phyloP scores from a whole-genome alignment of 1,284 basidiomycete genomes.

The Chiua sp. region DNA sequence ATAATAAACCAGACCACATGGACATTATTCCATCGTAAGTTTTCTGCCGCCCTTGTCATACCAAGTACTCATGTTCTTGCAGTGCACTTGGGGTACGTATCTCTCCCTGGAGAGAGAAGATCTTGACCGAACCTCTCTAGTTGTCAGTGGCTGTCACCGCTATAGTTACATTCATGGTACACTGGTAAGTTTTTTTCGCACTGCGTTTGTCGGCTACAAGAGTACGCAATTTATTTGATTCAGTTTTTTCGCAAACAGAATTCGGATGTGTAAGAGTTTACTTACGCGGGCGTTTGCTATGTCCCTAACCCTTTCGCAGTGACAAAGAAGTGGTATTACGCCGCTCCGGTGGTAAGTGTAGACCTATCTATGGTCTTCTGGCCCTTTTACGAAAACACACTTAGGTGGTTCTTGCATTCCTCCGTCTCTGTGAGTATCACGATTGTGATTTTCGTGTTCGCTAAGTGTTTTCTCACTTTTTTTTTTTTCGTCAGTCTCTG shows the following conservation, averaged over 20 bases:
- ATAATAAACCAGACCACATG: conserved; percentile 29
- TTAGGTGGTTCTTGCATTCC: conserved; percentile 36
- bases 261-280: conserved; percentile 32
- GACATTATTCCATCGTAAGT: conserved; percentile 37
- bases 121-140: conserved; percentile 9
- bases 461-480: conserved; percentile 3
- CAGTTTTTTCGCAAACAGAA: conserved; percentile 40
- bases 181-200: conserved; percentile 27
- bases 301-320: conserved; percentile 24
- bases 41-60: rapidly evolving
- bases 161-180: conserved; percentile 36
- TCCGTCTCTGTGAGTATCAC: conserved; percentile 39
- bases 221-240: background rate
- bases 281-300: background rate
- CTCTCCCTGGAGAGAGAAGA: background rate
- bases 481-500: conserved; percentile 33
- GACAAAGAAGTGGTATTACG: conserved; percentile 39
- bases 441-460: background rate
- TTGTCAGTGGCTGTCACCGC: conserved; percentile 38
- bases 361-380: background rate
- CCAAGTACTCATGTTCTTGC: conserved; percentile 3
- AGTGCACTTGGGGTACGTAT: conserved; percentile 33
- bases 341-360: conserved; percentile 34
- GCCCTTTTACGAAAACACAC: background rate
- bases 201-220: background rate